Evolutionary conservation across 202 grass and related monocot genomes (phyloP).

Genomic region (Dendrocalamus latiflorus): DNA sequence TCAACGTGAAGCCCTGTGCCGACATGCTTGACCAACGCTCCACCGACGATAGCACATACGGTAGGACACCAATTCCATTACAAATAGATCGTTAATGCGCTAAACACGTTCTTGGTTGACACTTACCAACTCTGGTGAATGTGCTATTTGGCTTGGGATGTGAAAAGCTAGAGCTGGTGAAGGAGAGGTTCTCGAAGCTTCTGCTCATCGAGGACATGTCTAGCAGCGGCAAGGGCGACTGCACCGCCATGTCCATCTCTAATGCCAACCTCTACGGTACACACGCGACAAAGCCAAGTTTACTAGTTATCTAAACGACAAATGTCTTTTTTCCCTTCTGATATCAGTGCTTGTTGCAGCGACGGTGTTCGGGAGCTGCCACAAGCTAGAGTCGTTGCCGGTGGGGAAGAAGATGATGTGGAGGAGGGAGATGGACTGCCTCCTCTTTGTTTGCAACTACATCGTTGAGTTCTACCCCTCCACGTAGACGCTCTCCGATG

Average conservation of each 20-base stretch:
- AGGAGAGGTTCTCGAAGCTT: slow-evolving; percentile 97
- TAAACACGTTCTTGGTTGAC: background rate
- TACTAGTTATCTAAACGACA: background rate
- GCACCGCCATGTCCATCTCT: slow-evolving; percentile 82
- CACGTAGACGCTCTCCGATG: no score
- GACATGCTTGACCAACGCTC: slow-evolving; percentile 58
- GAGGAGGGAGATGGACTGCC: no score
- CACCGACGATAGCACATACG: slow-evolving; percentile 51
- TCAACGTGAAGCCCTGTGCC: slow-evolving; percentile 62
- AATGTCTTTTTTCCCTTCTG: background rate
- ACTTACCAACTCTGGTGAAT: background rate
- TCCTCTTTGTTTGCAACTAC: no score
- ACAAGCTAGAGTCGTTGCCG: no score
- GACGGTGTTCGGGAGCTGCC: no score
- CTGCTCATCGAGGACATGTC: slow-evolving; percentile 96
- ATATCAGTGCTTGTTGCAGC: no score
- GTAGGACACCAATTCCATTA: background rate
- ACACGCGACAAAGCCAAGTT: background rate
- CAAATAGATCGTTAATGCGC: no score
- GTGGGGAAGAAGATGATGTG: no score
- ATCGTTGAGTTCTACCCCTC: no score
- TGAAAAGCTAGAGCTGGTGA: slow-evolving; percentile 65
- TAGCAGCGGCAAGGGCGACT: slow-evolving; percentile 81
- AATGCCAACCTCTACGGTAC: slow-evolving; percentile 97
- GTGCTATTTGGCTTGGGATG: no score